Base-by-base conservation (phyloP, 108 stramenopile species). In the Discostella pseudostelligera region DNA sequence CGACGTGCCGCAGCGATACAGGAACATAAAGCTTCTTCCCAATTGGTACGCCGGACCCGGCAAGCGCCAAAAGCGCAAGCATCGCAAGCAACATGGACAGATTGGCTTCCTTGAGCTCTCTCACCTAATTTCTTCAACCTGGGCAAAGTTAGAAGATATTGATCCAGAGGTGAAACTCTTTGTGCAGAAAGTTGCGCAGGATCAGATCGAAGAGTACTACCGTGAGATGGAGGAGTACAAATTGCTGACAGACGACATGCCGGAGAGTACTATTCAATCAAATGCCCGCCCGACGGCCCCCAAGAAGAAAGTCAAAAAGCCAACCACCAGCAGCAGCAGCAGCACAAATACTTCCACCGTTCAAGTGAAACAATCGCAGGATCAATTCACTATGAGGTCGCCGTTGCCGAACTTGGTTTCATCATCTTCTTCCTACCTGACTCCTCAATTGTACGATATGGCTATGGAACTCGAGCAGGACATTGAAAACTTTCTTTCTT, bases 21-120 rank as follows among this genome's bases (percentile, higher is more conserved):
- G 35, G 21, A 21, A 28, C 59, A 67, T 70, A 24, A 62, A 62
- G 53, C 77, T 78, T 11, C 59, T 58, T 7, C 69, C 67, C 21
- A 65, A 78, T 45, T 78, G 77, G 77, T 78, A 67, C 44, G 37
- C 56, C 20, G 77, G 77, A 32, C 69, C 69, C 1, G 69, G 69
- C 20, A 71, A 70, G 46, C 60, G 70, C 11, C 54, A 56, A 28
- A 78, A 78, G 36, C 73, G 81, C 45, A 72, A 70, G 56, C 87
- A 91, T 74, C 73, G 89, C 37, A 87, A 88, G 69, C 69, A 81
- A 22, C 90, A 92, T 59, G 87, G 90, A 16, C 88, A 92, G 65
- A 81, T 92, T 19, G 87, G 86, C 9, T 92, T 92, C 65, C 72
- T 79, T 8, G 90, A 92, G 22, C 73, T 92, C 58, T 87, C 90